Percentiles rank a stretch among this genome's conserved stretches.
Conservation (phyloP, 1,139 yeast genomes). For the Sugiyamaella sp. region DNA sequence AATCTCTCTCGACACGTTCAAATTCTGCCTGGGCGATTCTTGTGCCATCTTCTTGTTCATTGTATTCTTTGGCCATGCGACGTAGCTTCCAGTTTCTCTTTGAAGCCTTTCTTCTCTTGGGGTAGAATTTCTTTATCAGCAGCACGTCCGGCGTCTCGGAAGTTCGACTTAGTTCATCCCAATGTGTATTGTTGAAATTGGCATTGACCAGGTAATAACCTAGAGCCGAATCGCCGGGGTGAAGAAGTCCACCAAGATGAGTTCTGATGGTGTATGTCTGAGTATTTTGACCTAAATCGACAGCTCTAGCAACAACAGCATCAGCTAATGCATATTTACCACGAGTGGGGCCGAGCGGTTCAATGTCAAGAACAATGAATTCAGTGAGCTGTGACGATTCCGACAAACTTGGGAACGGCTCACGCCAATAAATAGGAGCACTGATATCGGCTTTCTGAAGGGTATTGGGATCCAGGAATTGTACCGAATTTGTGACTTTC, state of each 20-base stretch:
- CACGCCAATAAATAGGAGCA: constrained; percentile 81
- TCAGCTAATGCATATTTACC: constrained; percentile 91
- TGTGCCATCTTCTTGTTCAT: constrained; percentile 49
- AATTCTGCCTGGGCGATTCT: constrained; percentile 77
- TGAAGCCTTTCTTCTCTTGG: constrained; percentile 69
- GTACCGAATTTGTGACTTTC: constrained; percentile 76
- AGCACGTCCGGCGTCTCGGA: constrained; percentile 84
- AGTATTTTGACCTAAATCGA: constrained; percentile 83
- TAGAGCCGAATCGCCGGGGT: constrained; percentile 93
- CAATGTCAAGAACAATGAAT: constrained; percentile 89
- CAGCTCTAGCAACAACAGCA: constrained; percentile 80
- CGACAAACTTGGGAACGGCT: constrained; percentile 78
- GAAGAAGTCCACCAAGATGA: constrained; percentile 89
- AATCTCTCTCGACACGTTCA: constrained; percentile 92
- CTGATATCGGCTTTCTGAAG: constrained; percentile 79
- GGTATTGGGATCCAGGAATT: constrained; percentile 82
- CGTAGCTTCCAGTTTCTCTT: constrained; percentile 91
- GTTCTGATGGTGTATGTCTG: constrained; percentile 79
- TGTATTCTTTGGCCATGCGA: constrained; percentile 97
- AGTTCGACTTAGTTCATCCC: constrained; percentile 73
- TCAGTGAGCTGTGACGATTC: constrained; percentile 82
- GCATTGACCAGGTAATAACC: constrained; percentile 86
- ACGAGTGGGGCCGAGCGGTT: constrained; percentile 81
- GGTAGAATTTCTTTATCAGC: constrained; percentile 87
- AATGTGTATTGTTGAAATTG: constrained; percentile 82